Base-by-base conservation (phyloP, 345 rosid species). In the Rhizophora mangle region DNA sequence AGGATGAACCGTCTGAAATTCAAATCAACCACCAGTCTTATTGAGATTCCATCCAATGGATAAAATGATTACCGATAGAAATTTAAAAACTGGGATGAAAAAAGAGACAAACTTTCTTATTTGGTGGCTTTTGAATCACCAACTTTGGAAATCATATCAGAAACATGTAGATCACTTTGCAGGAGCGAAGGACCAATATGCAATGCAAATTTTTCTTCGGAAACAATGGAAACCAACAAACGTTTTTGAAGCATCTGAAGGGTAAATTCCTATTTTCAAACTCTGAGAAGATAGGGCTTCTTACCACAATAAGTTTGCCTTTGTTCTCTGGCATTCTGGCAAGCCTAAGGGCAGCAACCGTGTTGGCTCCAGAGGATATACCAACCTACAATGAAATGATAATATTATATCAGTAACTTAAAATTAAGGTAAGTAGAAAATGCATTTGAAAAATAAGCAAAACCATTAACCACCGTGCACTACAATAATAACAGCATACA, bases 251-350 rank as follows among this genome's bases (percentile, higher is more conserved):
- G 36, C 18, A 70, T 29, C 29, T 19, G 9, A 52, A 9, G 16
- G 13, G 20, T 22, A 34, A 8, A 49, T 24, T 70, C 67, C 10
- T 32, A 31, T 7, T 32, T 24, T 57, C 19, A 4, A 4, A 53
- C n/a, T 36, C 19, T 49, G 5, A 19, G 31, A 49, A 30, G 55
- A 15, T 47, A 37, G 61, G 16, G 60, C 60, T 55, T 20, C 82
- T 80, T 88, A 95, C 97, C 96, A 90, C 96, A 75, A 95, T 92
- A 71, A 95, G 91, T 80, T 92, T 95, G 73, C 99, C 99, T 82
- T 75, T 87, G 75, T 95, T 95, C 82, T 95, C 97, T 0, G 96
- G 97, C 96, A 85, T 84, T 54, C 80, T 81, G 8, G 97, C 97
- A 9, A 95, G 90, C 58, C 77, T 78, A 39, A 95, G 80, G 5